Conservation (phyloP, 2,329 filamentous ascomycete genomes). For the Grosmannia penicillata region DNA sequence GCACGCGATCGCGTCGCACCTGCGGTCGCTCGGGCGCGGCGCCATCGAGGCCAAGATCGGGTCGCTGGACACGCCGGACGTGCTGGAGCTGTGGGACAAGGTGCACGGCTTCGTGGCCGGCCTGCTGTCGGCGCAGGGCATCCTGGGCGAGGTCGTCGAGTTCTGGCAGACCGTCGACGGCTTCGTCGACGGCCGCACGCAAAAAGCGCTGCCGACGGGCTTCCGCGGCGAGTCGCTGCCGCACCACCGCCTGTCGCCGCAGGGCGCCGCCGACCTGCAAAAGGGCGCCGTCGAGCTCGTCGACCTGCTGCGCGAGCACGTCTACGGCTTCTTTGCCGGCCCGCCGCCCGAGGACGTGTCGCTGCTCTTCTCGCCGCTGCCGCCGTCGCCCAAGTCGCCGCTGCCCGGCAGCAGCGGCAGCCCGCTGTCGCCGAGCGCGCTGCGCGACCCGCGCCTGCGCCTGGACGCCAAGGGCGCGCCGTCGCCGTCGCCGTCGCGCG, state of each 20-base stretch:
- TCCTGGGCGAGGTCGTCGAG: slow-evolving; percentile 78
- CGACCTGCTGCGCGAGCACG: slow-evolving; percentile 62
- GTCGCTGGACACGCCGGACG: slow-evolving; percentile 61
- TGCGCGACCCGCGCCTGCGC: slow-evolving; percentile 60
- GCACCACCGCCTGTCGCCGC: slow-evolving; percentile 65
- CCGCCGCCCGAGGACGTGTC: slow-evolving; percentile 85
- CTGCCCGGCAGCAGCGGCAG: slow-evolving; percentile 23
- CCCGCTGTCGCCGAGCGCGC: slow-evolving; percentile 36
- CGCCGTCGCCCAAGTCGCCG: slow-evolving; percentile 54
- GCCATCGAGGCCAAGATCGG: slow-evolving; percentile 43
- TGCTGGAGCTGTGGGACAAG: slow-evolving; percentile 89
- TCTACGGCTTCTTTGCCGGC: slow-evolving; percentile 72
- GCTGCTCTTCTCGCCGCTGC: slow-evolving; percentile 67
- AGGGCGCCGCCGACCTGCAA: slow-evolving; percentile 57
- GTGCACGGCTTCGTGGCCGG: slow-evolving; percentile 58
- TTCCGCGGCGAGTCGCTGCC: slow-evolving; percentile 67
- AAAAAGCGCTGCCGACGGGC: slow-evolving; percentile 63
- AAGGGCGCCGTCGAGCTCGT: slow-evolving; percentile 71
- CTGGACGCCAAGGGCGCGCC: slow-evolving; percentile 67
- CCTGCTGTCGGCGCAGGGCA: slow-evolving; percentile 62
- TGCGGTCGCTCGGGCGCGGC: slow-evolving; percentile 59
- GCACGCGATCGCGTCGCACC: slow-evolving; percentile 56
- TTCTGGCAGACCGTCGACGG: slow-evolving; percentile 89
- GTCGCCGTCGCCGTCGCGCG: slow-evolving; percentile 59
- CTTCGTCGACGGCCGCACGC: slow-evolving; percentile 77